These are phyloP conservation scores for Dovyalis caffra DNA, from an alignment of 345 rosid genomes.

Conservation along the genomic window DNA sequence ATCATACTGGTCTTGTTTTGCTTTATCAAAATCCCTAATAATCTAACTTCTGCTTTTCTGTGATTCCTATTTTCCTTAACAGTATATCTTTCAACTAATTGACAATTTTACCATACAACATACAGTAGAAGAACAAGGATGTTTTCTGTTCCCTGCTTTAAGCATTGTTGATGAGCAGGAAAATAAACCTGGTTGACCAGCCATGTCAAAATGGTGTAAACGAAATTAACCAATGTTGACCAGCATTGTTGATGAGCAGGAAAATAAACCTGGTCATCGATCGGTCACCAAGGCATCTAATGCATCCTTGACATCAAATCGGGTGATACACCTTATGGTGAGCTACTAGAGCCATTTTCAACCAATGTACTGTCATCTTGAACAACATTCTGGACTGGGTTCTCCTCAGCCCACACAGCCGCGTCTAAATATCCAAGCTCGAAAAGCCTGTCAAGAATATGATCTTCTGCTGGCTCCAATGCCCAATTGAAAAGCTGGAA, in stretches of 20 bases:
- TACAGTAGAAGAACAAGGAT: neutral
- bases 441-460: conserved; percentile 64
- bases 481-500: conserved; percentile 90
- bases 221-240: too few relatives aligned
- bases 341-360: conserved; percentile 27
- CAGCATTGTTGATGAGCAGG: too few relatives aligned
- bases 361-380: conserved; percentile 26
- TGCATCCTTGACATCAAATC: conserved; percentile 1
- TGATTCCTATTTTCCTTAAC: neutral
- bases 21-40: neutral
- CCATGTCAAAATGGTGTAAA: neutral
- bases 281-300: neutral
- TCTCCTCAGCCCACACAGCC: conserved; percentile 68
- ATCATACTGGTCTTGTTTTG: too few relatives aligned
- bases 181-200: conserved; percentile 2
- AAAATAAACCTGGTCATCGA: conserved; percentile 2
- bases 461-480: conserved; percentile 83
- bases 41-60: neutral
- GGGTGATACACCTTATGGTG: neutral
- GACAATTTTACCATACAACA: neutral
- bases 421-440: conserved; percentile 82
- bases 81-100: neutral
- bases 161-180: neutral
- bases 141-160: neutral
- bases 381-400: conserved; percentile 57